Evolutionary conservation across 2,329 filamentous ascomycete species (phyloP).

Genomic region (Hypoxylon rubiginosum): DNA sequence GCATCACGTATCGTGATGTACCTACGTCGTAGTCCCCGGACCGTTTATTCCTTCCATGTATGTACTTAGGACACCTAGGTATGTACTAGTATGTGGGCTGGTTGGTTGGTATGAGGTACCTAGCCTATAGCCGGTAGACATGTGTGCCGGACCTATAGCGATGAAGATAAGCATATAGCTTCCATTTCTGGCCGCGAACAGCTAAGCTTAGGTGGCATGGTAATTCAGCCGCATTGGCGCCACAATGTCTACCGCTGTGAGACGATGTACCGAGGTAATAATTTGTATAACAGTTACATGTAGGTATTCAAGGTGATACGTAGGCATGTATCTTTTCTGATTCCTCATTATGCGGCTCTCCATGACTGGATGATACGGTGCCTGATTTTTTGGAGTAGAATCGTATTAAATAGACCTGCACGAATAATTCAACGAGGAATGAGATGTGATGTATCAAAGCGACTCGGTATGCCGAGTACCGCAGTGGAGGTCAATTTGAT

Average conservation of each 20-base stretch:
- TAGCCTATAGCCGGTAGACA: slow-evolving; percentile 3
- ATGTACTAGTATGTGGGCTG: too few relatives aligned
- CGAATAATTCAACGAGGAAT: too few relatives aligned
- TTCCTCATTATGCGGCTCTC: too few relatives aligned
- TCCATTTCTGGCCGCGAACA: slow-evolving; percentile 19
- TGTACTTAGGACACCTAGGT: background rate
- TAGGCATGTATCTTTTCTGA: too few relatives aligned
- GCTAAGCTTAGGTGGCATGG: slow-evolving; percentile 1
- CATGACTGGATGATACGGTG: too few relatives aligned
- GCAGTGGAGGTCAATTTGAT: background rate
- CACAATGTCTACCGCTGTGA: slow-evolving; percentile 9
- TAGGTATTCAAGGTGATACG: too few relatives aligned
- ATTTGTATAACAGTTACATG: too few relatives aligned
- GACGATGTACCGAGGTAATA: background rate
- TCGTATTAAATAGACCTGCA: too few relatives aligned
- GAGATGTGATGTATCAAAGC: background rate
- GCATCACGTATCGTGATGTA: slow-evolving; percentile 2
- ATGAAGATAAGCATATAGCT: background rate
- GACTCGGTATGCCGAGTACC: background rate
- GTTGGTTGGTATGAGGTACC: too few relatives aligned
- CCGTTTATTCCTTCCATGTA: slow-evolving; percentile 17
- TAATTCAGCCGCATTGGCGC: slow-evolving; percentile 20
- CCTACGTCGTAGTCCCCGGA: slow-evolving; percentile 9
- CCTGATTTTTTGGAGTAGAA: too few relatives aligned
- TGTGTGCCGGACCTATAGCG: background rate